phyloP scores from a whole-genome alignment of 164 flowering plant genomes.

The Euptelea pleiosperma region DNA sequence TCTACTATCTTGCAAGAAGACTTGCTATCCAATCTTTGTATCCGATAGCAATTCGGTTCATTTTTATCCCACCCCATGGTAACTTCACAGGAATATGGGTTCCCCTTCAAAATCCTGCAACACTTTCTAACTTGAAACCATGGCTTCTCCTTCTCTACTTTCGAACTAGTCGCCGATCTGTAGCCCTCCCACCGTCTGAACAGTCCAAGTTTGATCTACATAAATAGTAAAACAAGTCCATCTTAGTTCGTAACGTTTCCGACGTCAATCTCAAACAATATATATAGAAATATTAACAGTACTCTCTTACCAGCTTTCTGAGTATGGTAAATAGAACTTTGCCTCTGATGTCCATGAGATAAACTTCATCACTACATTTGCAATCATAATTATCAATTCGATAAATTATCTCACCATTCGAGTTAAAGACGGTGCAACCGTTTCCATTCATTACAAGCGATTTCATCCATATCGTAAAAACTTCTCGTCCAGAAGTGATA shows the following conservation, averaged over 20 bases:
- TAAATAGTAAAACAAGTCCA: background rate
- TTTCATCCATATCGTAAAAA: conserved; percentile 47
- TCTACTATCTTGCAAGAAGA: conserved; percentile 26
- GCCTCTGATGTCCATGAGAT: conserved; percentile 43
- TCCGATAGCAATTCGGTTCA: conserved; percentile 17
- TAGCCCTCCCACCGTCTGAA: conserved; percentile 30
- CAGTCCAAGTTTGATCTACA: conserved; percentile 22
- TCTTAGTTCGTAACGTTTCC: no score
- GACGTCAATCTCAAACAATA: background rate
- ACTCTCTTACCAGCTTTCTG: conserved; percentile 24
- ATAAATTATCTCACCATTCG: conserved; percentile 32
- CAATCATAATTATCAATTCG: conserved; percentile 39
- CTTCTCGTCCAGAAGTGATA: conserved; percentile 21
- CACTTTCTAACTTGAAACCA: conserved; percentile 38
- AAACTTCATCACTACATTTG: conserved; percentile 25
- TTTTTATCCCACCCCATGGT: conserved; percentile 10
- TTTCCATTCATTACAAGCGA: conserved; percentile 31
- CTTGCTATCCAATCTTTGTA: conserved; percentile 19
- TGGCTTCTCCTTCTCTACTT: conserved; percentile 12
- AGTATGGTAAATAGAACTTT: conserved; percentile 27
- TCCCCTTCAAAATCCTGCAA: conserved; percentile 14
- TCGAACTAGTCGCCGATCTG: conserved; percentile 11
- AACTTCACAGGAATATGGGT: conserved; percentile 19
- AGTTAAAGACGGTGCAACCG: conserved; percentile 42
- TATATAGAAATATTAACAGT: background rate